Percentiles rank a stretch among this genome's conserved stretches.
Conservation (phyloP, 345 rosid genomes). For the Dipteronia dyeriana region DNA sequence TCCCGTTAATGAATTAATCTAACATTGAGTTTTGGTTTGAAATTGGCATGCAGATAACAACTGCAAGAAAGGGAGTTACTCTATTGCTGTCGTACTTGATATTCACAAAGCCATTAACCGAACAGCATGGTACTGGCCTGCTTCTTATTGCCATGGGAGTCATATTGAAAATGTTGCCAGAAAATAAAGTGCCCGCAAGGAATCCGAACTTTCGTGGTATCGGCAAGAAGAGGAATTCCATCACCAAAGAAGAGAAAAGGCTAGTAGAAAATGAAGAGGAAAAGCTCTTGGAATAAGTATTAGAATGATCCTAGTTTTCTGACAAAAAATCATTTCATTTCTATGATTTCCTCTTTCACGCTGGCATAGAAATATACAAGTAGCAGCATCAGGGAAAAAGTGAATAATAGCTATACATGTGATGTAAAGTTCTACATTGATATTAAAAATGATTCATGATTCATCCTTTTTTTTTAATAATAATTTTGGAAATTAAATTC, state of each 20-base stretch:
- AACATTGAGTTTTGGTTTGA: neutral
- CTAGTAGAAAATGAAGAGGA: constrained; percentile 48
- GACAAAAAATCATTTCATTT: neutral
- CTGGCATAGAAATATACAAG: neutral
- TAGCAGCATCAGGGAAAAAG: neutral
- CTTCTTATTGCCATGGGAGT: constrained; percentile 81
- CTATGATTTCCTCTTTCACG: neutral
- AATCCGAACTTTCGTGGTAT: constrained; percentile 17
- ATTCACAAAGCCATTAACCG: constrained; percentile 89
- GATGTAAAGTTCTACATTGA: too few relatives aligned
- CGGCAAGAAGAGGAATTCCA: constrained; percentile 25
- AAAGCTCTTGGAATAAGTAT: constrained; percentile 47
- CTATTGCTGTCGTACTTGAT: constrained; percentile 72
- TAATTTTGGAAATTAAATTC: too few relatives aligned
- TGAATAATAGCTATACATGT: neutral
- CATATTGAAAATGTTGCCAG: constrained; percentile 78
- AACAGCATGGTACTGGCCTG: constrained; percentile 78
- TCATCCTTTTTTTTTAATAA: too few relatives aligned
- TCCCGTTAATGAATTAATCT: neutral
- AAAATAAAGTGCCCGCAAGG: constrained; percentile 39
- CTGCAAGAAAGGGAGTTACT: constrained; percentile 82
- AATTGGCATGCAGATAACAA: constrained; percentile 58
- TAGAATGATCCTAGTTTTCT: neutral
- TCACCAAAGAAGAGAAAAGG: constrained; percentile 22
- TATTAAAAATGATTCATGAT: too few relatives aligned